Percentiles rank a stretch among this genome's conserved stretches.
Conservation (phyloP, 2,329 filamentous ascomycete species). For the Penicillium olsonii region DNA sequence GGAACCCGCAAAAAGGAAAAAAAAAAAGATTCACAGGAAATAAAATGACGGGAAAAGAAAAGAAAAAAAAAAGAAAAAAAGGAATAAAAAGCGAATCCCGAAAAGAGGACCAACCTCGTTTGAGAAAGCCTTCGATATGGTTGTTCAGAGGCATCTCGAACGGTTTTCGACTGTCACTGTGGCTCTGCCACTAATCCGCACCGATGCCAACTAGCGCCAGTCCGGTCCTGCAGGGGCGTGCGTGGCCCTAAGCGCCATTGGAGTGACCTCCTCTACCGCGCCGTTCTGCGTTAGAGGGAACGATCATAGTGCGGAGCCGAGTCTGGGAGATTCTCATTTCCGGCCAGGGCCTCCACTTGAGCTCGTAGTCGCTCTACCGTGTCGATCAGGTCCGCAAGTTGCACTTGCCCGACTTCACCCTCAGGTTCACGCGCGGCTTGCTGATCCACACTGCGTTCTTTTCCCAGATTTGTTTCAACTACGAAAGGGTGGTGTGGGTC, state of each 20-base stretch:
- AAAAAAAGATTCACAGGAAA: background rate
- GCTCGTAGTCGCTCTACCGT: constrained; percentile 37
- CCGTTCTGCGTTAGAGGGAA: background rate
- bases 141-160: constrained; percentile 11
- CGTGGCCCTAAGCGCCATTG: constrained; percentile 23
- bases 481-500: constrained; percentile 27
- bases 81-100: constrained; percentile 1
- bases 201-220: constrained; percentile 11
- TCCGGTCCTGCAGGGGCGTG: constrained; percentile 15
- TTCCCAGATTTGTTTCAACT: constrained; percentile 23
- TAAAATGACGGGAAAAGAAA: background rate
- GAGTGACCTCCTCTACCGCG: constrained; percentile 13
- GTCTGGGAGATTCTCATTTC: constrained; percentile 8
- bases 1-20: constrained; percentile 3
- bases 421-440: constrained; percentile 27
- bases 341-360: constrained; percentile 36
- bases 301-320: background rate
- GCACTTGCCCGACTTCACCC: constrained; percentile 24
- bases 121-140: constrained; percentile 6
- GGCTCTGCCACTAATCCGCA: constrained; percentile 7
- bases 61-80: background rate
- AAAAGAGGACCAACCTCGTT: constrained; percentile 5
- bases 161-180: constrained; percentile 14
- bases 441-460: constrained; percentile 25
- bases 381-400: constrained; percentile 36